These are phyloP conservation scores for Arabidopsis suecica DNA, from an alignment of 345 rosid species.

Conservation along the genomic window DNA sequence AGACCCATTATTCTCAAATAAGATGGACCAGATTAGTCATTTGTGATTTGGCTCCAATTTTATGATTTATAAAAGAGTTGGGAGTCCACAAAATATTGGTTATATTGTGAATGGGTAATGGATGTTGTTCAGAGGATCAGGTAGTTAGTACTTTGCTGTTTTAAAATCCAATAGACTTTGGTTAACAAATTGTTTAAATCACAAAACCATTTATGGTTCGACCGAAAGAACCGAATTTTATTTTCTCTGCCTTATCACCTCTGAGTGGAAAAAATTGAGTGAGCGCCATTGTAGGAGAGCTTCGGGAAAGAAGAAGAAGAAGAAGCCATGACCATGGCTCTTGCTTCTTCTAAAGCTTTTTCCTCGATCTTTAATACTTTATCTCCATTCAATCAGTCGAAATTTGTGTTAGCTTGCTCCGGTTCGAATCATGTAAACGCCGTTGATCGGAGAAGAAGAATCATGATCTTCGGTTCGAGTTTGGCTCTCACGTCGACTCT, in stretches of 20 bases:
- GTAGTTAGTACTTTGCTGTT: too few species aligned
- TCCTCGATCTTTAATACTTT: conserved; percentile 4
- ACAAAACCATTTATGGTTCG: background rate
- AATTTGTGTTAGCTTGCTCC: conserved; percentile 35
- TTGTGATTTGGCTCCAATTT: background rate
- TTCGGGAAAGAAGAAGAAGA: conserved; percentile 10
- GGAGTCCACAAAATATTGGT: too few species aligned
- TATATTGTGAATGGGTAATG: too few species aligned
- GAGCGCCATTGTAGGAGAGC: conserved; percentile 19
- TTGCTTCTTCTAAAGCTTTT: conserved; percentile 26
- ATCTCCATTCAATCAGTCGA: conserved; percentile 26
- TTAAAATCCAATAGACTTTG: too few species aligned
- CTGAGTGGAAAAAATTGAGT: conserved; percentile 24
- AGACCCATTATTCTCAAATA: background rate
- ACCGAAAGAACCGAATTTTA: background rate
- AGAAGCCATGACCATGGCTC: conserved; percentile 34
- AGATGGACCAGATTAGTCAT: background rate
- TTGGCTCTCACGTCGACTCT: conserved; percentile 44
- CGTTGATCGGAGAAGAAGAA: conserved; percentile 47
- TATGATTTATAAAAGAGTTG: background rate
- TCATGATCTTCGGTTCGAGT: conserved; percentile 54
- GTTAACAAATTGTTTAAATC: background rate
- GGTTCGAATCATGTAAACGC: conserved; percentile 31
- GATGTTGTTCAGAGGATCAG: too few species aligned
- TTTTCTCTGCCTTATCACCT: conserved; percentile 30